Evolutionary conservation across 1,284 basidiomycete species (phyloP), one percentile per base, ranked within the genome.

Genomic region (Lentinula novae-zelandiae): DNA sequence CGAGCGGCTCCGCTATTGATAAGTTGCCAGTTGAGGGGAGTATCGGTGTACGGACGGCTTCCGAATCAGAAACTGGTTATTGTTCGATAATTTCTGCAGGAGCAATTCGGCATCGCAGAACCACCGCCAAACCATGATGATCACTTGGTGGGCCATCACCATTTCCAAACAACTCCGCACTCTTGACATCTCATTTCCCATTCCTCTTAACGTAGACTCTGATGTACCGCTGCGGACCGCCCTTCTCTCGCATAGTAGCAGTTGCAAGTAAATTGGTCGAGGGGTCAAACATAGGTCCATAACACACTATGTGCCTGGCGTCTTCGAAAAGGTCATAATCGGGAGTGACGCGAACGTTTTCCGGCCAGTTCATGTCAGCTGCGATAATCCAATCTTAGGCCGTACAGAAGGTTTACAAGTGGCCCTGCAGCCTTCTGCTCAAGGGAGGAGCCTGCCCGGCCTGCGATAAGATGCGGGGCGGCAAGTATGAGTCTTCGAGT

Each of bases 311-410:
- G 52, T 44, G 57, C 6, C 57, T 58, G 22, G 57, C 62, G 36
- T 64, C 50, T 33, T 42, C 22, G 42, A 60, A 60, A n/a, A 60
- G 27, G 38, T 49, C 56, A 17, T 57, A 58, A 27, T 33, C 57
- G 34, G 50, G 57, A 12, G 57, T 40, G 20, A 60, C 42, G 12
- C 52, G 42, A 39, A 58, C 53, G 4, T 59, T 39, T n/a, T 53
- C 39, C 33, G 64, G 64, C 44, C 61, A 57, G 42, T 67, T 67
- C 44, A 58, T 63, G 53, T 68, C 67, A 9, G 67, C 67, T 20
- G 60, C 60, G 20, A 67, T 48, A 20, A 67, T 57, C 64, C 58
- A 65, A 40, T 66, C 63, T 40, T 10, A 54, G 17, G 17, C 49
- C 20, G 6, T 60, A 54, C 31, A 68, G 53, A 58, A 64, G 57